These are phyloP conservation scores for Vaccinium corymbosum DNA, from an alignment of 148 eudicot genomes.

Conservation along the genomic window DNA sequence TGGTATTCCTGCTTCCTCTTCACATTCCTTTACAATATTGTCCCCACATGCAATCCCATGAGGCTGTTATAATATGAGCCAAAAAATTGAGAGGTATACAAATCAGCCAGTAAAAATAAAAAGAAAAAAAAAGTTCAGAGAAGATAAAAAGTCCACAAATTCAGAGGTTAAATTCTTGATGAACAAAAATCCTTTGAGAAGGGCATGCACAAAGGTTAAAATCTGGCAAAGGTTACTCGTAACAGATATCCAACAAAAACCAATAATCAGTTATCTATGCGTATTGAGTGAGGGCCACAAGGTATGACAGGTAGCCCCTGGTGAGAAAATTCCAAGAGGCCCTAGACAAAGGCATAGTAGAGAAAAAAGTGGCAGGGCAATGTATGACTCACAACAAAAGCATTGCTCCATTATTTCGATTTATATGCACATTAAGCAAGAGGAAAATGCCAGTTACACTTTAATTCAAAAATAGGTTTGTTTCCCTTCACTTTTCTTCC, in stretches of 20 bases:
- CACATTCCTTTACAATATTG: constrained; percentile 89
- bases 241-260: not conserved
- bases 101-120: not conserved
- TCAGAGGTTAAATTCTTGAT: not conserved
- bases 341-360: no score
- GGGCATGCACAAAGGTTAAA: not conserved
- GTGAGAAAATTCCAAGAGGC: not conserved
- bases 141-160: not conserved
- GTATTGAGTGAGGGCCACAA: not conserved
- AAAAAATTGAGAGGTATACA: constrained; percentile 2
- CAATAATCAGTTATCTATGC: not conserved
- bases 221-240: not conserved
- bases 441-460: not conserved
- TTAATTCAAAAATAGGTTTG: constrained; percentile 27
- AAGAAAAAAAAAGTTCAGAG: not conserved
- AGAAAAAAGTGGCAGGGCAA: not conserved
- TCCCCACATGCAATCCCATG: constrained; percentile 74
- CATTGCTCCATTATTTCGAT: not conserved
- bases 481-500: constrained; percentile 69
- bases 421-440: not conserved
- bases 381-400: not conserved
- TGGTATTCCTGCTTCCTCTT: constrained; percentile 90
- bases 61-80: constrained; percentile 49
- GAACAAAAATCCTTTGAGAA: not conserved
- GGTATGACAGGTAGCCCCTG: not conserved